These are phyloP conservation scores for Pichia thaimueangensis DNA, from an alignment of 805 yeast genomes.

Conservation along the genomic window DNA sequence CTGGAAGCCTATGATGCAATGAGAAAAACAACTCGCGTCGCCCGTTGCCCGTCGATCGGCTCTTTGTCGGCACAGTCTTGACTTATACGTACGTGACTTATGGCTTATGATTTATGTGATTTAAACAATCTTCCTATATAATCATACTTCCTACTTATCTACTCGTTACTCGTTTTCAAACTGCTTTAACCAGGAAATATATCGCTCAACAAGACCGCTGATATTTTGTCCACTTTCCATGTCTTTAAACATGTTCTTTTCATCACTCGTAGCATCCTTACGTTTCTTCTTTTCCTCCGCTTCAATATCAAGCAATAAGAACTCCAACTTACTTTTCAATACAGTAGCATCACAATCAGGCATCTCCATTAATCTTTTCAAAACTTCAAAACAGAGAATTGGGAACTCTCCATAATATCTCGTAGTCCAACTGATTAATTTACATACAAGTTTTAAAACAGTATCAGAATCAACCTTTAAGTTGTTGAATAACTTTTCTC, in stretches of 20 bases:
- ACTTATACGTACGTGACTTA: no score
- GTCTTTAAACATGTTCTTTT: conserved; percentile 7
- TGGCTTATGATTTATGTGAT: no score
- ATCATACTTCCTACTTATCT: background rate
- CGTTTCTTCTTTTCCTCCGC: conserved; percentile 1
- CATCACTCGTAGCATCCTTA: conserved; percentile 14
- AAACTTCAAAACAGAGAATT: conserved; percentile 35
- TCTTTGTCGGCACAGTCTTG: no score
- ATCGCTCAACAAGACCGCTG: conserved; percentile 22
- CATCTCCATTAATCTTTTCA: conserved; percentile 33
- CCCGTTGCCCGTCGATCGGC: no score
- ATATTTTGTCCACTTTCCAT: conserved; percentile 14
- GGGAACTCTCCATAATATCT: conserved; percentile 59
- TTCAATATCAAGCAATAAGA: conserved; percentile 20
- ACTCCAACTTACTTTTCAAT: conserved; percentile 33
- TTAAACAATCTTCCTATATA: no score
- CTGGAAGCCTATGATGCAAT: no score
- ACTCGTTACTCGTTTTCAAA: conserved; percentile 13
- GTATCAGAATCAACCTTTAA: conserved; percentile 28
- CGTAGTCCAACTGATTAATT: conserved; percentile 52
- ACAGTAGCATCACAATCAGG: conserved; percentile 33
- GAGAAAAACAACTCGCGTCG: no score
- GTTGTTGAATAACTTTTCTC: background rate
- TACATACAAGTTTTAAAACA: conserved; percentile 38
- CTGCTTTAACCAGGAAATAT: conserved; percentile 28